A percentile compares a stretch with the other conserved stretches of the same genome.
These are phyloP conservation scores for Fusarium bactridioides DNA, from an alignment of 2,329 filamentous ascomycete species.

Conservation along the genomic window DNA sequence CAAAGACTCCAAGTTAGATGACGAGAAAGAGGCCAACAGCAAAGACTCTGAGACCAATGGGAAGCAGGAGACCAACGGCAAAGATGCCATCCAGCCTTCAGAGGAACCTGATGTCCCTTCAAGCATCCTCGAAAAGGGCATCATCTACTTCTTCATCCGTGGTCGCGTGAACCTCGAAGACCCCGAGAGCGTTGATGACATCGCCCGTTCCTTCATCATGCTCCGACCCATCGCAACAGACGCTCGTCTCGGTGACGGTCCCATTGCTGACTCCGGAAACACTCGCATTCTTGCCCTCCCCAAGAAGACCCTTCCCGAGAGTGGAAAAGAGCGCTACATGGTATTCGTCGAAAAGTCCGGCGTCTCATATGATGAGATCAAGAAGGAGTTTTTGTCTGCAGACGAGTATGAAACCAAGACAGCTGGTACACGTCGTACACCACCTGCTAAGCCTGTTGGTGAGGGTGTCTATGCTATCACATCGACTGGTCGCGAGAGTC, in stretches of 20 bases:
- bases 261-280: conserved; percentile 61
- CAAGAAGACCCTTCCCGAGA: conserved; percentile 82
- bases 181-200: conserved; percentile 73
- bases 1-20: background rate
- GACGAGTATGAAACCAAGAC: conserved; percentile 81
- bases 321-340: conserved; percentile 75
- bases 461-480: conserved; percentile 89
- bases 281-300: conserved; percentile 80
- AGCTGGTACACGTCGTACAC: conserved; percentile 70
- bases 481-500: conserved; percentile 73
- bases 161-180: conserved; percentile 77
- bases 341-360: conserved; percentile 82
- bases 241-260: conserved; percentile 63
- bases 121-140: conserved; percentile 81
- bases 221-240: conserved; percentile 75
- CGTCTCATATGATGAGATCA: conserved; percentile 72
- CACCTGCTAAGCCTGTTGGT: conserved; percentile 77
- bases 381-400: conserved; percentile 72
- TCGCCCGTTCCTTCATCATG: conserved; percentile 81
- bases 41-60: background rate
- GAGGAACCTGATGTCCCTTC: conserved; percentile 49
- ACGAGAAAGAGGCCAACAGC: background rate
- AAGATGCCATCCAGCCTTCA: conserved; percentile 30
- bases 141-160: conserved; percentile 91
- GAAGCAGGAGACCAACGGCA: background rate